Base-by-base conservation (phyloP, 169 alveolate genomes). In the Amoebophrya sp. region DNA sequence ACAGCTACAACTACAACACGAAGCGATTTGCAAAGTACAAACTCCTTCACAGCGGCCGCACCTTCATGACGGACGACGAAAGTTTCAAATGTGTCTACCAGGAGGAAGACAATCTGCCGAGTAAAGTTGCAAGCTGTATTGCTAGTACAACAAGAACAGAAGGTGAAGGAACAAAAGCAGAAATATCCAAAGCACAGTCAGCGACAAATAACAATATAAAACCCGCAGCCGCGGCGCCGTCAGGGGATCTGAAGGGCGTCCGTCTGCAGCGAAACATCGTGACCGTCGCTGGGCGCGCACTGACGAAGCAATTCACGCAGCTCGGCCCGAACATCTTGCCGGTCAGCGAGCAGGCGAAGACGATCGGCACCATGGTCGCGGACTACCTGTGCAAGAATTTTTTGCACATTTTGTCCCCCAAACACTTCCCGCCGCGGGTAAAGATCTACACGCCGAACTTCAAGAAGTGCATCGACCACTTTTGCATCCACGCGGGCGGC, bases 401-500 rank as follows among this genome's bases (percentile, higher is more conserved):
- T 7, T 40, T 77, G 53, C 90, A 35, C 53, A 0, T 35, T 7
- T 40, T 77, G 2, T 0, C 83, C 32, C 83, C 83, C 32, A 66
- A 66, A 25, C 1, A 25, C 38, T 66, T 66, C 35, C 83, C 83
- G 83, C 83, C 83, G 35, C 29, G 35, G 32, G 1, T 7, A 39
- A 89, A 89, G 77, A 10, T 89, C 41, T 89, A 89, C n/a, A 39
- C 55, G 39, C 91, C 91, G 0, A 54, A 89, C 40, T 40, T 89
- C 40, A 89, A 66, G 77, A 89, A 89, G 77, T 33, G 91, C 40
- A 40, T 89, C 47, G 91, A 89, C 91, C 55, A 40, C n/a, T 89
- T 89, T 77, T 89, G 91, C 32, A 39, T 89, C 40, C 91, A 89
- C 55, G 91, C 91, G 23, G 91, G 91, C n/a, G 91, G 91, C 29